Percentiles rank a stretch among this genome's conserved stretches.
Conservation (phyloP, 179 eudicot genomes). For the Actinidia polygama region DNA sequence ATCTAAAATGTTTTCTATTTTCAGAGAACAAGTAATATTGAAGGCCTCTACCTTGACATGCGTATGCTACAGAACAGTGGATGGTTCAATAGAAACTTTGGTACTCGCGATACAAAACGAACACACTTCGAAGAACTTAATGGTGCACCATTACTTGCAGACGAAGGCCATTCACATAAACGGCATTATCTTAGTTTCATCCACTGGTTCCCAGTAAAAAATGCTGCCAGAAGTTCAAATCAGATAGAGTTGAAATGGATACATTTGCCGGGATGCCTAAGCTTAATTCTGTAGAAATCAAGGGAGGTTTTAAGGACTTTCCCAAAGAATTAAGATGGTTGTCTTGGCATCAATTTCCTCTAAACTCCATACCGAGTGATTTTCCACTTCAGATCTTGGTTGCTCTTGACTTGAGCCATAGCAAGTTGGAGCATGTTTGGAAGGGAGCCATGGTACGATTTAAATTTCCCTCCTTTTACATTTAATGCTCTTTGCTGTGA, state of each 20-base stretch:
- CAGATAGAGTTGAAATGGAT: background rate
- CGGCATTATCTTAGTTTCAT: background rate
- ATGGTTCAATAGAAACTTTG: background rate
- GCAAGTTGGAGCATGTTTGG: conserved; percentile 16
- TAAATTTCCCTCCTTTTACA: too few relatives aligned
- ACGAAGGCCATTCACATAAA: background rate
- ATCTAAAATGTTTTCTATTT: background rate
- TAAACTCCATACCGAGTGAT: background rate
- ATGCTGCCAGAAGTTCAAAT: background rate
- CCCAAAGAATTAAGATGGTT: background rate
- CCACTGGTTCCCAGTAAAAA: background rate
- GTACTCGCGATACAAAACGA: background rate
- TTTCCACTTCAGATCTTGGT: background rate
- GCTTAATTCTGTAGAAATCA: background rate
- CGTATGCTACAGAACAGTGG: background rate
- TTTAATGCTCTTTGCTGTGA: background rate
- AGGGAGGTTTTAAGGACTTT: background rate
- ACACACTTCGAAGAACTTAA: background rate
- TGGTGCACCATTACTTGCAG: background rate
- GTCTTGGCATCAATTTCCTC: conserved; percentile 10
- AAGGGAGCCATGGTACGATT: background rate
- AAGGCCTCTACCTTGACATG: background rate
- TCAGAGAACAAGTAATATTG: background rate
- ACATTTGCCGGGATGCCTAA: conserved; percentile 4
- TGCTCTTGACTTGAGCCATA: background rate